A percentile compares a stretch with the other conserved stretches of the same genome.
Conservation (phyloP, 2,329 filamentous ascomycete genomes). For the Monosporascus sp. region DNA sequence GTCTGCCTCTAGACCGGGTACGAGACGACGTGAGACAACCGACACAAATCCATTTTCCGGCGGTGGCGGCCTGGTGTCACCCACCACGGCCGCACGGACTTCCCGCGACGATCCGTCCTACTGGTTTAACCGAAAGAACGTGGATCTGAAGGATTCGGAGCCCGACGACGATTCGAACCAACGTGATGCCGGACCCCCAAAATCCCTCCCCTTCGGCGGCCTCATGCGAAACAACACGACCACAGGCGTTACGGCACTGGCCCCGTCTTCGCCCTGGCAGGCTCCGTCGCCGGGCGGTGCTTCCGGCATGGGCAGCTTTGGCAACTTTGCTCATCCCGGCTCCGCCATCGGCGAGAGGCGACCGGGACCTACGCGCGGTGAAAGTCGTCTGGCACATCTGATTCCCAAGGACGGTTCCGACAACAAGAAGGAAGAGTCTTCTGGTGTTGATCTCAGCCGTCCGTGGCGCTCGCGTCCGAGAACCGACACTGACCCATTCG, state of each 20-base stretch:
- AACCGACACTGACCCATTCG: conserved; percentile 71
- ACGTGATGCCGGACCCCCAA: conserved; percentile 25
- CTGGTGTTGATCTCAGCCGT: conserved; percentile 33
- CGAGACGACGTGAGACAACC: conserved; percentile 75
- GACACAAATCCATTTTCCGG: conserved; percentile 61
- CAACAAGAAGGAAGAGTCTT: conserved; percentile 49
- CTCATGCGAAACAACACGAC: conserved; percentile 52
- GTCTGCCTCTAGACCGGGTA: conserved; percentile 63
- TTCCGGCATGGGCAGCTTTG: conserved; percentile 78
- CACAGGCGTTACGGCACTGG: conserved; percentile 38
- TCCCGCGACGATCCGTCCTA: conserved; percentile 57
- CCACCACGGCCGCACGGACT: conserved; percentile 54
- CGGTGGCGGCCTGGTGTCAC: conserved; percentile 50
- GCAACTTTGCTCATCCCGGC: conserved; percentile 71
- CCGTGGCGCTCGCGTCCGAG: conserved; percentile 57
- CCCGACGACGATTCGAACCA: conserved; percentile 37
- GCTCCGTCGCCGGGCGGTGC: conserved; percentile 46
- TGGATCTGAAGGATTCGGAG: conserved; percentile 49
- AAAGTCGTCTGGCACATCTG: conserved; percentile 81
- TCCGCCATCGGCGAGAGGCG: conserved; percentile 66
- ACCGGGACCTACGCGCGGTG: conserved; percentile 62
- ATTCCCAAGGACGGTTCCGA: conserved; percentile 75
- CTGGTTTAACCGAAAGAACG: conserved; percentile 51
- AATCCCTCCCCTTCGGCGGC: conserved; percentile 36
- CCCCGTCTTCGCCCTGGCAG: conserved; percentile 41